Conservation (phyloP, 1,284 basidiomycete species). For the Trametes versicolor region DNA sequence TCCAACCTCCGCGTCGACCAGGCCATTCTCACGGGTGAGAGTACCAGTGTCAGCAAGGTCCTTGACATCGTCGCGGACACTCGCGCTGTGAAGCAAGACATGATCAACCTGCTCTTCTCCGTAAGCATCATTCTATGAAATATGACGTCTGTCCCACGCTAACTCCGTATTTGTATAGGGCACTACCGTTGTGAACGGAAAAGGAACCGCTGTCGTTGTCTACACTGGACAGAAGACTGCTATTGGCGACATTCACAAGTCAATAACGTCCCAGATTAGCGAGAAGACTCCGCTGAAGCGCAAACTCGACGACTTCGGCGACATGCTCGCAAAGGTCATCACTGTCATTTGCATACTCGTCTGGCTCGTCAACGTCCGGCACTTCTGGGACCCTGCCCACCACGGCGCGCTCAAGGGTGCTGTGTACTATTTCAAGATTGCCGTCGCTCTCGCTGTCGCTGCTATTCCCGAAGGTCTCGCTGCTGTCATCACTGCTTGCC, state of each 20-base stretch:
- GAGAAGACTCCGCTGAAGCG: slow-evolving; percentile 96
- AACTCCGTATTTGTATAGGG: slow-evolving; percentile 59
- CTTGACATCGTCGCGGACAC: slow-evolving; percentile 71
- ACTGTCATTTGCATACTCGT: slow-evolving; percentile 94
- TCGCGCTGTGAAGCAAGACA: slow-evolving; percentile 93
- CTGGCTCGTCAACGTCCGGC: slow-evolving; percentile 94
- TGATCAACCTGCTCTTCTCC: slow-evolving; percentile 94
- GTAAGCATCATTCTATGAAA: slow-evolving; percentile 53
- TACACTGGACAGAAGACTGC: slow-evolving; percentile 89
- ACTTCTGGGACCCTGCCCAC: slow-evolving; percentile 94
- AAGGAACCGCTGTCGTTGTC: slow-evolving; percentile 84
- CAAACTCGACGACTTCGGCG: slow-evolving; percentile 96
- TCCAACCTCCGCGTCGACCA: slow-evolving; percentile 95
- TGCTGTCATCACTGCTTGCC: slow-evolving; percentile 95
- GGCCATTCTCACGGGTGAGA: slow-evolving; percentile 95
- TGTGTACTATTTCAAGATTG: slow-evolving; percentile 98
- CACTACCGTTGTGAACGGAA: slow-evolving; percentile 94
- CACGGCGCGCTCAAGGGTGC: slow-evolving; percentile 91
- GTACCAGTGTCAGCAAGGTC: slow-evolving; percentile 86
- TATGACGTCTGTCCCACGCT: neutral
- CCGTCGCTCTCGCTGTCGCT: slow-evolving; percentile 94
- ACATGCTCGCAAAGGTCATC: slow-evolving; percentile 96
- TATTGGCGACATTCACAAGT: slow-evolving; percentile 95
- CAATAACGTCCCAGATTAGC: slow-evolving; percentile 87
- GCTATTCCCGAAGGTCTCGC: slow-evolving; percentile 97